These are phyloP conservation scores for Fusarium continuum DNA, from an alignment of 2,329 filamentous ascomycete species.

Conservation along the genomic window DNA sequence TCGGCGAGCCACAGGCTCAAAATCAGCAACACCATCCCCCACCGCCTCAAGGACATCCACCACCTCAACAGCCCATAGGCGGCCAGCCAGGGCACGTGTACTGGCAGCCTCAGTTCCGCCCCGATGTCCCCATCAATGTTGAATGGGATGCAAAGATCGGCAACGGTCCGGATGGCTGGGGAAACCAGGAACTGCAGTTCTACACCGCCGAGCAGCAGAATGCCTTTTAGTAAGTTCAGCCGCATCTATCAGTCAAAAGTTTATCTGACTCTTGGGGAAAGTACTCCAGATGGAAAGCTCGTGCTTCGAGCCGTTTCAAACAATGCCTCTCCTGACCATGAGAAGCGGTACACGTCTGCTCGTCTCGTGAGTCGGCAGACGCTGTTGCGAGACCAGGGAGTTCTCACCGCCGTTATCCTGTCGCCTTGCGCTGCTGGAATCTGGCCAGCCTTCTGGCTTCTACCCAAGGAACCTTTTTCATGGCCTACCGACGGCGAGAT, in stretches of 20 bases:
- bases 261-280: conserved; percentile 16
- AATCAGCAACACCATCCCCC: conserved; percentile 35
- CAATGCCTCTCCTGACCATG: conserved; percentile 44
- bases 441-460: conserved; percentile 70
- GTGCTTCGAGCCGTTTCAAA: conserved; percentile 61
- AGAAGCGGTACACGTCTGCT: conserved; percentile 62
- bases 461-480: conserved; percentile 64
- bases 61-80: conserved; percentile 33
- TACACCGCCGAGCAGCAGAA: conserved; percentile 61
- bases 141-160: conserved; percentile 65
- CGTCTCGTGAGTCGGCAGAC: conserved; percentile 63
- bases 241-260: not conserved
- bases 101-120: conserved; percentile 62
- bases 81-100: conserved; percentile 49
- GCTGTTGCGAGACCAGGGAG: conserved; percentile 60
- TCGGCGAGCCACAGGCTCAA: conserved; percentile 42
- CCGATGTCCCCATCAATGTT: conserved; percentile 55
- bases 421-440: conserved; percentile 65
- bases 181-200: conserved; percentile 68
- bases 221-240: conserved; percentile 57
- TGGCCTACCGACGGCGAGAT: conserved; percentile 70
- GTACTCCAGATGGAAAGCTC: conserved; percentile 59
- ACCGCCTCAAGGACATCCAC: conserved; percentile 32
- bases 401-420: conserved; percentile 59
- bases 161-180: conserved; percentile 67